These are phyloP conservation scores for Trypanosoma cruzi DNA, from an alignment of 208 protist genomes.

Conservation along the genomic window DNA sequence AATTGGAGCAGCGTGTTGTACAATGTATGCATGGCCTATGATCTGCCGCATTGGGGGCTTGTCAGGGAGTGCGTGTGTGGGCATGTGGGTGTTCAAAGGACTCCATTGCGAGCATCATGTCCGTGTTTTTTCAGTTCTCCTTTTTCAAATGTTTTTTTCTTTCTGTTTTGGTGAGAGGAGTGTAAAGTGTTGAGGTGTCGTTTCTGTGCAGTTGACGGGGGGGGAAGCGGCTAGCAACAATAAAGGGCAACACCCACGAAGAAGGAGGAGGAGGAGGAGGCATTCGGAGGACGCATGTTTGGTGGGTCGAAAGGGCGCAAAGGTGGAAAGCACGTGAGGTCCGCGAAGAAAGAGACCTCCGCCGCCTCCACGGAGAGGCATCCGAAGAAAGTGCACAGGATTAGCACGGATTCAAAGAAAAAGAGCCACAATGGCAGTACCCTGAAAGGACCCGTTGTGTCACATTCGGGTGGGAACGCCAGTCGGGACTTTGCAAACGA, in stretches of 20 bases:
- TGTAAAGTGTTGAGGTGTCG: no score
- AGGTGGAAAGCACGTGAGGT: not conserved
- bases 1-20: no score
- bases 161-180: no score
- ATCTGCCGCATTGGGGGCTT: no score
- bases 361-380: not conserved
- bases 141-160: no score
- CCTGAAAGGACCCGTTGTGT: constrained; percentile 79
- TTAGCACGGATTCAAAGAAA: not conserved
- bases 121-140: not conserved
- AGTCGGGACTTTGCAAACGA: constrained; percentile 84
- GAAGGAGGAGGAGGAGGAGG: constrained; percentile 15
- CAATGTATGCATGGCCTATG: no score
- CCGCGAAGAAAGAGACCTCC: constrained; percentile 11
- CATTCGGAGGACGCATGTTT: constrained; percentile 12
- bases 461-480: constrained; percentile 38
- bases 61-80: no score
- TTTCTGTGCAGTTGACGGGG: not conserved
- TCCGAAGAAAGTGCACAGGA: not conserved
- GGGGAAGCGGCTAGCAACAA: not conserved
- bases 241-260: not conserved
- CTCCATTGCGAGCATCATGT: no score
- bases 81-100: no score
- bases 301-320: constrained; percentile 10
- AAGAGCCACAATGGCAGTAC: constrained; percentile 40